Evolutionary conservation across 2,329 filamentous ascomycete genomes (phyloP), one percentile per base, ranked within the genome.

Genomic region (Bipolaris bicolor): DNA sequence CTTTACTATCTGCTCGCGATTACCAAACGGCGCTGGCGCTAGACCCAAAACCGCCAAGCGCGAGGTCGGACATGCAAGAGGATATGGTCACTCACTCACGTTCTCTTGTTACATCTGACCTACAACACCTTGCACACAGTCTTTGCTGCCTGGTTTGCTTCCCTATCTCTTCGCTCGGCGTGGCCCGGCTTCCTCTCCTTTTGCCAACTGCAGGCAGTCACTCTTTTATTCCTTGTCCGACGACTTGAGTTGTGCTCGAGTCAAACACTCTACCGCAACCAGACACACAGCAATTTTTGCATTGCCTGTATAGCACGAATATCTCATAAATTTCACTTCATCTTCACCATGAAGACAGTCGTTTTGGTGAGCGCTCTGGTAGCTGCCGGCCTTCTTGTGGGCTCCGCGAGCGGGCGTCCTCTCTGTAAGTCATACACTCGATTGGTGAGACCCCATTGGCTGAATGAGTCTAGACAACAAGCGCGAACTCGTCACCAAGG

Each of bases 361-460:
- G 56, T 71, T 55, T 67, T 81, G 47, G 72, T 72, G 57, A 55
- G 79, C 55, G 71, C 75, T 48, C 55, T 74, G 44, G 66, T 58
- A 60, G 60, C 61, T 50, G 67, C 59, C 44, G 65, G 78, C 34
- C 55, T 63, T 47, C 66, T 84, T 58, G 66, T 80, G 61, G 71
- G 81, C 57, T 70, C 80, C 52, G 76, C 75, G 37, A 72, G 71
- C 58, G 79, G 80, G 41, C 80, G 81, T 62, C 82, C 78, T 20
- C 71, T 73, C 51, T 59, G 74, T 75, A 66, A 62, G 70, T 66
- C 22, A 13, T 18, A 33, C 6, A 3, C 3, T 11, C 13, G 29
- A n/a, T 24, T 7, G 11, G 15, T 29, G 5, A 47, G 13, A 40
- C 16, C 6, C 7, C 13, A 31, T n/a, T 37, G 31, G 36, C 61